These are phyloP conservation scores for Xylaria sp. DNA, from an alignment of 2,329 filamentous ascomycete genomes.

Conservation along the genomic window DNA sequence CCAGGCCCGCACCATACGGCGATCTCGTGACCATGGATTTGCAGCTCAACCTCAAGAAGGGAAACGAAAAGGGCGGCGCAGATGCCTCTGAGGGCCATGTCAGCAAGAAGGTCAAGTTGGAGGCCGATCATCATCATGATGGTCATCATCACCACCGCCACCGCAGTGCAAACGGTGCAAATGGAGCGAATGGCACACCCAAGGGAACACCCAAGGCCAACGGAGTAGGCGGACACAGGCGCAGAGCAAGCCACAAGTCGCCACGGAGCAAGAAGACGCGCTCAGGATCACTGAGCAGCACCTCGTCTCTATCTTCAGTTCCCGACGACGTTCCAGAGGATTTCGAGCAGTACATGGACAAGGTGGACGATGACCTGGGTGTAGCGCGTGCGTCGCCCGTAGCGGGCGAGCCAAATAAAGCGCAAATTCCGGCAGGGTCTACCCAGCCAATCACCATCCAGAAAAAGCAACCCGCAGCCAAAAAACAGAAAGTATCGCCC, in stretches of 20 bases:
- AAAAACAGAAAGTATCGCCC: constrained; percentile 40
- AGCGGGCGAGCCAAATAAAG: constrained; percentile 37
- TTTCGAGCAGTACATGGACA: constrained; percentile 35
- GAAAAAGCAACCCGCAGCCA: constrained; percentile 38
- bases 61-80: constrained; percentile 11
- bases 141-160: constrained; percentile 2
- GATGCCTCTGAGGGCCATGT: constrained; percentile 32
- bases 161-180: constrained; percentile 2
- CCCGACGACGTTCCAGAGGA: constrained; percentile 37
- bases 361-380: constrained; percentile 34
- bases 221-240: constrained; percentile 15
- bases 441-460: constrained; percentile 38
- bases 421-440: constrained; percentile 36
- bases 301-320: constrained; percentile 38
- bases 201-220: constrained; percentile 14
- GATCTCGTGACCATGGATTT: constrained; percentile 49
- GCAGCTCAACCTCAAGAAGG: constrained; percentile 25
- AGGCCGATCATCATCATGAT: constrained; percentile 11
- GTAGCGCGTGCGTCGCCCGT: constrained; percentile 31
- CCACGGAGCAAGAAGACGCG: constrained; percentile 30
- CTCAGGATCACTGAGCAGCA: constrained; percentile 36
- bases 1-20: constrained; percentile 53
- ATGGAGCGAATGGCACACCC: too few species aligned
- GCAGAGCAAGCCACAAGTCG: constrained; percentile 16
- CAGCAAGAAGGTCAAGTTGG: constrained; percentile 36